Base-by-base conservation (phyloP, 2,329 filamentous ascomycete species). In the Aciculosporium take region DNA sequence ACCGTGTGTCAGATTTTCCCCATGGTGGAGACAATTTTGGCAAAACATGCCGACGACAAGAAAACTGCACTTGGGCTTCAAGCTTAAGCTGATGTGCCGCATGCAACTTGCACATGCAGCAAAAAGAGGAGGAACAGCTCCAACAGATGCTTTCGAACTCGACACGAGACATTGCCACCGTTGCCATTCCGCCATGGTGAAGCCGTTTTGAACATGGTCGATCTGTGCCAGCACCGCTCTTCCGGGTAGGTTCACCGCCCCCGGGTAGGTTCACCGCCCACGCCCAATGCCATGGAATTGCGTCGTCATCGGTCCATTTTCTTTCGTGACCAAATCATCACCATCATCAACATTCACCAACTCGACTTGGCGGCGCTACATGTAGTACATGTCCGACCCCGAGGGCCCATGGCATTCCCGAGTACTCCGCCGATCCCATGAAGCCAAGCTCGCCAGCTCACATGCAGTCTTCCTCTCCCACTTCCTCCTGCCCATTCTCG, bases 21-120 rank as follows among this genome's bases (percentile, higher is more conserved):
- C 12, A 13, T 20, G 31, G 38, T 40, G 38, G 38, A 33, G 38
- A 40, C 38, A 7, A 17, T 17, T n/a, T n/a, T n/a, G n/a, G n/a
- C n/a, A n/a, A n/a, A n/a, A n/a, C n/a, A n/a, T n/a, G n/a, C n/a
- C n/a, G n/a, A n/a, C n/a, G n/a, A n/a, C n/a, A n/a, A n/a, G n/a
- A n/a, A n/a, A n/a, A n/a, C n/a, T n/a, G n/a, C n/a, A n/a, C n/a
- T n/a, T n/a, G n/a, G n/a, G n/a, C 30, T 18, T 18, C 6, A 23
- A 20, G 17, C n/a, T n/a, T n/a, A n/a, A n/a, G 7, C 8, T n/a
- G 20, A 35, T 21, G 12, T 35, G 12, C 20, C 8, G 21, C 30
- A 20, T 10, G 15, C 17, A 20, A 7, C 30, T 18, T 32, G 8
- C 33, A 10, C 33, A 12, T 6, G 4, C n/a, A n/a, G n/a, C n/a